Evolutionary conservation across 2,329 filamentous ascomycete species (phyloP).

Genomic region (Colletotrichum sp.): DNA sequence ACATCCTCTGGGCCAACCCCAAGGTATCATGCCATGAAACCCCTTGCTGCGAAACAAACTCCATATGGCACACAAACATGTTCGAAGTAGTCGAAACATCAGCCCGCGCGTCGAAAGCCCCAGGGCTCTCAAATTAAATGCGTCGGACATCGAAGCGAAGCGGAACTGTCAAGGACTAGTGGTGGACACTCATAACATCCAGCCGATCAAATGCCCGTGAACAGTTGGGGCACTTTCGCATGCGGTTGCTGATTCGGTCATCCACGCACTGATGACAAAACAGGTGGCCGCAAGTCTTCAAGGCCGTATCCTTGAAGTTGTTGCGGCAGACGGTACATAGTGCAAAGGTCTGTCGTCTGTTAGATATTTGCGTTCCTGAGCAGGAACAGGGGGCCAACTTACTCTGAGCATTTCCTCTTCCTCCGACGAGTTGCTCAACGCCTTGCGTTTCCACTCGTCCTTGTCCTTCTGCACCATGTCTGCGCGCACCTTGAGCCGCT

Average conservation of each 20-base stretch:
- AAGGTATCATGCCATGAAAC: slow-evolving; percentile 22
- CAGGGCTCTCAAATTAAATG: not conserved
- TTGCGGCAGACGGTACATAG: slow-evolving; percentile 92
- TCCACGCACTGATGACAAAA: slow-evolving; percentile 93
- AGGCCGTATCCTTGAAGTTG: slow-evolving; percentile 90
- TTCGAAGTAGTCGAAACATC: slow-evolving; percentile 1
- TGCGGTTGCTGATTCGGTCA: slow-evolving; percentile 84
- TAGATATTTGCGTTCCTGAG: slow-evolving; percentile 15
- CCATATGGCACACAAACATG: slow-evolving; percentile 9
- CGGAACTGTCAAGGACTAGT: slow-evolving; percentile 25
- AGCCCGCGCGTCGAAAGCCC: not conserved
- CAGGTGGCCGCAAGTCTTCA: slow-evolving; percentile 93
- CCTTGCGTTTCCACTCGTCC: slow-evolving; percentile 85
- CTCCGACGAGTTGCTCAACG: slow-evolving; percentile 77
- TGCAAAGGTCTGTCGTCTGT: slow-evolving; percentile 37
- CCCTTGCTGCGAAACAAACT: slow-evolving; percentile 16
- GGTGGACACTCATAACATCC: slow-evolving; percentile 80
- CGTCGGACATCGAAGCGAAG: not conserved
- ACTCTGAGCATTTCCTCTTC: slow-evolving; percentile 88
- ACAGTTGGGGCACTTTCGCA: slow-evolving; percentile 95
- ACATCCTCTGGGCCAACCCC: slow-evolving; percentile 7
- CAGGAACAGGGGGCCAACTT: slow-evolving; percentile 44
- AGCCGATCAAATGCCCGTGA: slow-evolving; percentile 88
- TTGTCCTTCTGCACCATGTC: slow-evolving; percentile 82
- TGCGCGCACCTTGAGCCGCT: slow-evolving; percentile 78